Evolutionary conservation across 768 basidiomycete genomes (phyloP).

Genomic region (Cubamyces lactineus): DNA sequence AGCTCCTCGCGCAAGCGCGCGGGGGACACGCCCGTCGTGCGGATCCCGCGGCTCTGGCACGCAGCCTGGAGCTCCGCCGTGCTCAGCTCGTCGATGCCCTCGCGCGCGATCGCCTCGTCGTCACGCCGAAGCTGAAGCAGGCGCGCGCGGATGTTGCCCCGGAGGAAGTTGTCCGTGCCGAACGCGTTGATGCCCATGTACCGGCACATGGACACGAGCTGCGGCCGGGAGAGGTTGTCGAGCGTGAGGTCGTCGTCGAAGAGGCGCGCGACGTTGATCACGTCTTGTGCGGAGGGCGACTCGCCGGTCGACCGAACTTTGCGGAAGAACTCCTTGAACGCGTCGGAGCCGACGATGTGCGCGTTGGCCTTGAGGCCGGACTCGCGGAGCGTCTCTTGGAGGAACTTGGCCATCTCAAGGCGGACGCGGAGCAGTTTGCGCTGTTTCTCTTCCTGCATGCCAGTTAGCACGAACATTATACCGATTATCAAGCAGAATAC

Average conservation of each 20-base stretch:
- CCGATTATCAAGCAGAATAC: slow-evolving; percentile 29
- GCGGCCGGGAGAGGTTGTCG: slow-evolving; percentile 97
- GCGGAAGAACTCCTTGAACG: slow-evolving; percentile 99
- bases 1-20: slow-evolving; percentile 89
- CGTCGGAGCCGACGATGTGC: slow-evolving; percentile 91
- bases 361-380: slow-evolving; percentile 90
- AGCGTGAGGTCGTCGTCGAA: slow-evolving; percentile 98
- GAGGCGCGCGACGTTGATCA: slow-evolving; percentile 93
- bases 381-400: slow-evolving; percentile 96
- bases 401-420: slow-evolving; percentile 98
- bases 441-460: slow-evolving; percentile 87
- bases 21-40: slow-evolving; percentile 85
- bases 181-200: slow-evolving; percentile 99
- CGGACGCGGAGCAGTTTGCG: slow-evolving; percentile 93
- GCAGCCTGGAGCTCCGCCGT: slow-evolving; percentile 90
- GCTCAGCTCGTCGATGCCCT: slow-evolving; percentile 92
- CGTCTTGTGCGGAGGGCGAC: slow-evolving; percentile 83
- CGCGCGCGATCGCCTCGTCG: slow-evolving; percentile 88
- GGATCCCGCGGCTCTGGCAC: slow-evolving; percentile 92
- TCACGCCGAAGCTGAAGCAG: slow-evolving; percentile 85
- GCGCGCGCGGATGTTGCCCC: slow-evolving; percentile 85
- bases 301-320: slow-evolving; percentile 97
- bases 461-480: slow-evolving; percentile 2
- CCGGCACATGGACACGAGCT: slow-evolving; percentile 94
- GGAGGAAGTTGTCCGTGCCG: slow-evolving; percentile 97